Conservation (phyloP, 2,329 filamentous ascomycete species). For the Mycosphaerella sp. region DNA sequence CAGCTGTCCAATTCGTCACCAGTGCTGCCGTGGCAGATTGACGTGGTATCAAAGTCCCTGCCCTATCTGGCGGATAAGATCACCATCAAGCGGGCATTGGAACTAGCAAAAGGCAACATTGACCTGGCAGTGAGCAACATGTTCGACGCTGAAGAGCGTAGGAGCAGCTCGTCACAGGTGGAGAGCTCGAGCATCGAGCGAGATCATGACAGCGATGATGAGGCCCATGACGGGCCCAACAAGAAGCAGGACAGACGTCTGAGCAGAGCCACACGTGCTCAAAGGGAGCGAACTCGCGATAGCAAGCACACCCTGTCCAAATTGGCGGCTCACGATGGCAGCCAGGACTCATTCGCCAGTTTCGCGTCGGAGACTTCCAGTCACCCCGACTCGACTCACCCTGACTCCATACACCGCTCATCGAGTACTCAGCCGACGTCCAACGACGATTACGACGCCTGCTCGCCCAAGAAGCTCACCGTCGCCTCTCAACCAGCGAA, state of each 20-base stretch:
- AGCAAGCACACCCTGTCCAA: slow-evolving; percentile 31
- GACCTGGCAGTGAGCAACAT: slow-evolving; percentile 49
- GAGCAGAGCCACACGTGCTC: slow-evolving; percentile 40
- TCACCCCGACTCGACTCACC: slow-evolving; percentile 26
- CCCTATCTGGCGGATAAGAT: slow-evolving; percentile 47
- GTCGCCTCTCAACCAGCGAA: background rate
- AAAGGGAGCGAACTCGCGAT: slow-evolving; percentile 24
- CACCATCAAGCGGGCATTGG: slow-evolving; percentile 48
- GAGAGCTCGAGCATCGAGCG: slow-evolving; percentile 47
- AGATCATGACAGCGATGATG: slow-evolving; percentile 48
- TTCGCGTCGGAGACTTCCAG: slow-evolving; percentile 31
- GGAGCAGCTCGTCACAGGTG: slow-evolving; percentile 39
- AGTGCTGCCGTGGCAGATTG: slow-evolving; percentile 52
- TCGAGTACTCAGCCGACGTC: slow-evolving; percentile 19
- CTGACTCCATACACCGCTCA: slow-evolving; percentile 26
- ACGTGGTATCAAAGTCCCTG: slow-evolving; percentile 47
- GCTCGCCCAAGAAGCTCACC: slow-evolving; percentile 12
- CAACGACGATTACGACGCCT: slow-evolving; percentile 17
- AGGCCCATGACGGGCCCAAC: slow-evolving; percentile 43
- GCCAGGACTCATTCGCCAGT: slow-evolving; percentile 34
- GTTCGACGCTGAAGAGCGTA: slow-evolving; percentile 44
- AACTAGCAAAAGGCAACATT: slow-evolving; percentile 50
- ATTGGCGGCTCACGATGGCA: slow-evolving; percentile 28
- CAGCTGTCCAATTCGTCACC: slow-evolving; percentile 37
- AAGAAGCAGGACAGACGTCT: slow-evolving; percentile 47